Evolutionary conservation across 306 rosid genomes (phyloP), one percentile per base, ranked within the genome.

Genomic region (Luffa aegyptiaca): DNA sequence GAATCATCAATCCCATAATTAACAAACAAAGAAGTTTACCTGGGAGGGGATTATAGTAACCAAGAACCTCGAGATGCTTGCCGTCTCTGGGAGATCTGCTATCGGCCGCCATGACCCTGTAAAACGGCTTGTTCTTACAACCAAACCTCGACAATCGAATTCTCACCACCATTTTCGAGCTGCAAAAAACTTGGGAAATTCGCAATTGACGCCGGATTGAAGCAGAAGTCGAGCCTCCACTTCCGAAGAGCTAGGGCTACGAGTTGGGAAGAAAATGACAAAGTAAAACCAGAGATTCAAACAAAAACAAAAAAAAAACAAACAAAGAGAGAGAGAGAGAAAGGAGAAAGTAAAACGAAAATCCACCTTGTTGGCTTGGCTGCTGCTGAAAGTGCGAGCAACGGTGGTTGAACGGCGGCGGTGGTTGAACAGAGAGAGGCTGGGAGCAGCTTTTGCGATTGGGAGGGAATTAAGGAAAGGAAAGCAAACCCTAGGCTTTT

Each of bases 11-110:
- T 21, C 55, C 46, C 41, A 13, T 63, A 13, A 57, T 3, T 5
- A 63, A 31, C 5, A 0, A n/a, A 56, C 10, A 56, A 3, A 18
- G 26, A 20, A n/a, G 45, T 21, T 13, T 84, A 92, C 97, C 93
- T 83, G 99, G 96, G 41, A 95, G 84, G 31, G 98, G 97, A 82
- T 95, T 91, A 84, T 92, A 95, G 87, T 91, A 93, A 17, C 97
- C 98, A 5, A 93, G 85, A 78, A 90, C 90, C 79, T 95, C 98
- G 51, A 95, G 97, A 77, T 95, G 99, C 56, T 91, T 91, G 77
- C 97, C 97, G 62, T 93, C 97, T 79, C 99, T 86, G 0, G 98
- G 98, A 63, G 97, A 95, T 72, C 97, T 87, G 81, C 98, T 91
- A 85, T 95, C 93, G 2, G 97, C 97, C 0, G 96, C 96, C 93